Evolutionary conservation across 23 red algal genomes (phyloP), one percentile per base, ranked within the genome.

Genomic region (Pyropia yezoensis): DNA sequence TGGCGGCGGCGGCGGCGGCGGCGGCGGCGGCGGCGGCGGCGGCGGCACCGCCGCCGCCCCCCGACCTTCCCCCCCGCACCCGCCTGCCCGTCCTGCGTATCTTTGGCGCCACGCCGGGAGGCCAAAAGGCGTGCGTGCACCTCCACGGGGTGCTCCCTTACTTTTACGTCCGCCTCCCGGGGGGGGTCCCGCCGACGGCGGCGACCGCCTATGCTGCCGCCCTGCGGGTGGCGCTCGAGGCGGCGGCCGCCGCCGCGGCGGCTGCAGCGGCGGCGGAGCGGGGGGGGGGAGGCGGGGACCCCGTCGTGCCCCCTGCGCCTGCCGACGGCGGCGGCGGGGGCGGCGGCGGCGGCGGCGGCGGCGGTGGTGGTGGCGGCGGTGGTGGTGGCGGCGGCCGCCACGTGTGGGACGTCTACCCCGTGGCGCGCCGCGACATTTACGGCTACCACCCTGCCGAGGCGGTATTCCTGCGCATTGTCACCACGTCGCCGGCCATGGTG

Each of bases 141-240:
- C n/a, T 96, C 49, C 92, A 96, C 61, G 59, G 73, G 59, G 64
- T 82, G 24, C 82, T 88, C 15, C 92, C 92, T 23, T 87, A 89
- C 61, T 56, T 89, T 6, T 90, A 90, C 69, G 63, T 89, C 22
- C 70, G 63, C 24, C 61, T 70, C 16, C 79, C 88, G 11, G 61
- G 24, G 20, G 47, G 57, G 9, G 7, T 55, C 9, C 20, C 49
- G 4, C n/a, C 66, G 7, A 1, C 32, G 0, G 16, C 26, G 32
- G 50, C 49, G 13, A 9, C 56, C 17, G 27, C 55, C n/a, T 71
- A 55, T 25, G 54, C 77, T 20, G 77, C 66, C 24, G 22, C 49
- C 3, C 77, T 82, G 24, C 77, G 77, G 16, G 50, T 16, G 47
- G 78, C 67, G 17, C 78, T 83, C 21, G 78, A 83, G 5, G 25